These are phyloP conservation scores for Mortierella sp. DNA, from an alignment of 371 early-diverging fungal genomes.

Conservation along the genomic window DNA sequence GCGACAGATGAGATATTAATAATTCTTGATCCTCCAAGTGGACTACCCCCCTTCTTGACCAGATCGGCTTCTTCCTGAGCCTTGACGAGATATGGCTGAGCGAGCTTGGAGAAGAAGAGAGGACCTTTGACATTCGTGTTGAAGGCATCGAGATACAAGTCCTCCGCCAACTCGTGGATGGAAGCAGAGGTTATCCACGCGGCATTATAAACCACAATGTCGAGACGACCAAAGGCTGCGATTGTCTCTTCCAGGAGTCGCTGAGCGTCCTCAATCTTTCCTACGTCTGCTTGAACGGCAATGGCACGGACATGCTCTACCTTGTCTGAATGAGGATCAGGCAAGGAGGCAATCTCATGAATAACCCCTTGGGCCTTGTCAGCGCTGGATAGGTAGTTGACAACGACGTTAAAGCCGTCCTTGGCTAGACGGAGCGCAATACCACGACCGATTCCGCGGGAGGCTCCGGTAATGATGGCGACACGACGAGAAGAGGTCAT, in stretches of 20 bases:
- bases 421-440: too few relatives aligned
- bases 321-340: neutral
- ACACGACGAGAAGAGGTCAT: too few relatives aligned
- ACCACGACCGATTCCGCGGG: too few relatives aligned
- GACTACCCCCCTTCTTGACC: too few relatives aligned
- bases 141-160: slow-evolving; percentile 3
- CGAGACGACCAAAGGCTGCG: slow-evolving; percentile 18
- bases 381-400: too few relatives aligned
- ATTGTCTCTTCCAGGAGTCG: slow-evolving; percentile 21
- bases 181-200: slow-evolving; percentile 2
- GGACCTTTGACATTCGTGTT: slow-evolving; percentile 16
- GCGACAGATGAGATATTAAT: too few relatives aligned
- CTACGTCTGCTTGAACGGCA: slow-evolving; percentile 11
- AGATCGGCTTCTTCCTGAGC: too few relatives aligned
- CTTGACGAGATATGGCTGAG: slow-evolving; percentile 3
- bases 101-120: slow-evolving; percentile 8
- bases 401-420: too few relatives aligned
- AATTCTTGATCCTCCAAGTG: too few relatives aligned
- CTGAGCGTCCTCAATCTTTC: slow-evolving; percentile 5
- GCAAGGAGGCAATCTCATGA: too few relatives aligned
- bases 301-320: slow-evolving; percentile 3
- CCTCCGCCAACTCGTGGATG: slow-evolving; percentile 3
- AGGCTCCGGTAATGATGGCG: too few relatives aligned
- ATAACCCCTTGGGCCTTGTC: too few relatives aligned
- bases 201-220: slow-evolving; percentile 25